Conservation (phyloP, 2,329 filamentous ascomycete genomes). For the Penicillium sp. region DNA sequence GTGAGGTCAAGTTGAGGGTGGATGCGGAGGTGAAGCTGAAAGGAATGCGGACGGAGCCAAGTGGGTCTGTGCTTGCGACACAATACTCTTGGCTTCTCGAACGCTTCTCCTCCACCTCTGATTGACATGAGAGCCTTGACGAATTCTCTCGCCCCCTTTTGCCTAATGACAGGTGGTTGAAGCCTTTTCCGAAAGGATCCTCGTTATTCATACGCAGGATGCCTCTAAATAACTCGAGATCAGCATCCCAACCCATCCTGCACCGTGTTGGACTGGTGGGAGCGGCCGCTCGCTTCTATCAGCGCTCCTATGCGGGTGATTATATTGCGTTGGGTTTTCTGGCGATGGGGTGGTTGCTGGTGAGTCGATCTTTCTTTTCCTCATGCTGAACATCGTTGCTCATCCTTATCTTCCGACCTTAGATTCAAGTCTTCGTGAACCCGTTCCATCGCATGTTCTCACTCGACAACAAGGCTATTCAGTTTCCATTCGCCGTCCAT, state of each 20-base stretch:
- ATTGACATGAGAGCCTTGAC: background rate
- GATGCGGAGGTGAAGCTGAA: conserved; percentile 3
- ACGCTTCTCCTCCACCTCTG: background rate
- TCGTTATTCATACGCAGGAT: conserved; percentile 23
- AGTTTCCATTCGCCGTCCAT: conserved; percentile 80
- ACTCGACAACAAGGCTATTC: conserved; percentile 79
- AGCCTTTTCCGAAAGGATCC: conserved; percentile 11
- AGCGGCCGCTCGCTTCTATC: conserved; percentile 56
- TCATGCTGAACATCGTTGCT: background rate
- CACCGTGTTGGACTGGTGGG: conserved; percentile 46
- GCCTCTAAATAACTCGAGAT: conserved; percentile 35
- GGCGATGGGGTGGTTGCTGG: conserved; percentile 61
- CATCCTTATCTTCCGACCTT: background rate
- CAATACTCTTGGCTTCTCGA: background rate
- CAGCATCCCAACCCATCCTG: conserved; percentile 27
- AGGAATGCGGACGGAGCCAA: conserved; percentile 12
- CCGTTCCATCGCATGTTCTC: conserved; percentile 96
- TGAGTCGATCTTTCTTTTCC: conserved; percentile 20
- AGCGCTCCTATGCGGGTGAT: conserved; percentile 83
- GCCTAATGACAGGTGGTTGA: conserved; percentile 7
- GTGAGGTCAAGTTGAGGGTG: background rate
- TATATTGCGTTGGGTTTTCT: conserved; percentile 78
- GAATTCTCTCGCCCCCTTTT: background rate
- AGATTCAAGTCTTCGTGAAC: conserved; percentile 71
- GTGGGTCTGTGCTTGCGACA: conserved; percentile 25